Conservation (phyloP, 1,139 yeast genomes). For the Candida pseudocylindracea region DNA sequence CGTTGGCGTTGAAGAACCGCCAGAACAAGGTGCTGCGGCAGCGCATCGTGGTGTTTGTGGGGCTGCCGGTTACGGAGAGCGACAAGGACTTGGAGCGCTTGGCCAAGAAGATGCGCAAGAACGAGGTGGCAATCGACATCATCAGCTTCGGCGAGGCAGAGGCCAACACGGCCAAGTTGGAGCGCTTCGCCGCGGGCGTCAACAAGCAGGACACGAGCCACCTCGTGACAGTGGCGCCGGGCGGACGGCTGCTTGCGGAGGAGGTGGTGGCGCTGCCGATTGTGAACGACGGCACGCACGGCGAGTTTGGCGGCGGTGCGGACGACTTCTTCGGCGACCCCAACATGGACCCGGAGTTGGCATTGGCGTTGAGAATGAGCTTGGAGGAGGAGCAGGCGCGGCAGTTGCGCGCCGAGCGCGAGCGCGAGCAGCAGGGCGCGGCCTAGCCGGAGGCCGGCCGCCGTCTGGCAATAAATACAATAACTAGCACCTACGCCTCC, state of each 20-base stretch:
- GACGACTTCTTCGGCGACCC: constrained; percentile 43
- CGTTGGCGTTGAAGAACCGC: constrained; percentile 86
- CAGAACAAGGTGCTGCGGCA: constrained; percentile 87
- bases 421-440: no score
- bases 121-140: constrained; percentile 74
- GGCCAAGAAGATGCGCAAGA: constrained; percentile 88
- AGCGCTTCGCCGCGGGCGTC: constrained; percentile 57
- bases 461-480: neutral
- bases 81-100: constrained; percentile 59
- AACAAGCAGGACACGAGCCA: constrained; percentile 68
- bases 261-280: constrained; percentile 50
- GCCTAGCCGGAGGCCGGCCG: no score
- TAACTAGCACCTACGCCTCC: constrained; percentile 23
- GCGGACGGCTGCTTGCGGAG: constrained; percentile 62
- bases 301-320: constrained; percentile 12
- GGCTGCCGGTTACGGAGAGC: constrained; percentile 58
- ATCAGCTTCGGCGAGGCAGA: constrained; percentile 85
- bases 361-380: constrained; percentile 74
- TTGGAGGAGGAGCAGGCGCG: constrained; percentile 66
- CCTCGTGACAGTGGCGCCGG: constrained; percentile 74
- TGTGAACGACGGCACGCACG: constrained; percentile 4
- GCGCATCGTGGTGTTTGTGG: constrained; percentile 76
- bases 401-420: constrained; percentile 26
- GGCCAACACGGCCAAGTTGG: constrained; percentile 56
- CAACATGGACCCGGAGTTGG: constrained; percentile 90